Evolutionary conservation across 2,329 filamentous ascomycete species (phyloP).

Genomic region (Nemania sp.): DNA sequence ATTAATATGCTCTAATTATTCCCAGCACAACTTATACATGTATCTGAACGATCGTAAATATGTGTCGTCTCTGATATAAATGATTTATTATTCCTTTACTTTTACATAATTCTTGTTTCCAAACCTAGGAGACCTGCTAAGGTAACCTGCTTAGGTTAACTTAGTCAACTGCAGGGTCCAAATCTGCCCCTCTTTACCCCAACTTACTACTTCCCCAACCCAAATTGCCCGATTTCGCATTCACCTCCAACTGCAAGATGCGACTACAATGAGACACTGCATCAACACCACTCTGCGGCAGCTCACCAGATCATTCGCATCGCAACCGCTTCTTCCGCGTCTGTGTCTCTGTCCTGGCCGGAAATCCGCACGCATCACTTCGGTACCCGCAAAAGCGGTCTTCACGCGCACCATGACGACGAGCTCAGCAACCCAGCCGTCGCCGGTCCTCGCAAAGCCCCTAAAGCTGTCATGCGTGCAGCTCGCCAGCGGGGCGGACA

Average conservation of each 20-base stretch:
- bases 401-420: conserved; percentile 34
- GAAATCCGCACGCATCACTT: conserved; percentile 13
- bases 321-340: not conserved
- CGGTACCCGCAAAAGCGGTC: conserved; percentile 18
- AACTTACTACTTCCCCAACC: conserved; percentile 15
- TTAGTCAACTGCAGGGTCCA: no score
- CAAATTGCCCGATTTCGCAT: conserved; percentile 33
- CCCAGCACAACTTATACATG: no score
- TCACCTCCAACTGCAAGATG: conserved; percentile 21
- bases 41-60: no score
- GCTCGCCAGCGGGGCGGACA: conserved; percentile 79
- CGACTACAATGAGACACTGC: conserved; percentile 34
- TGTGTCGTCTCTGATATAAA: no score
- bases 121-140: no score
- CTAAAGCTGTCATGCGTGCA: conserved; percentile 83
- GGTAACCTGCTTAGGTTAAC: no score
- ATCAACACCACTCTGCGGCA: conserved; percentile 28
- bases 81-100: no score
- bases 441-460: conserved; percentile 68
- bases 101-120: no score
- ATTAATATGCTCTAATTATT: no score
- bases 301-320: conserved; percentile 22
- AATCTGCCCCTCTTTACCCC: conserved; percentile 1
- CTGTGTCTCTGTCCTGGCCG: not conserved
- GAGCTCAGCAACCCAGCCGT: conserved; percentile 34